Conservation (phyloP, 2,329 filamentous ascomycete species). For the Cryphonectria parasitica region DNA sequence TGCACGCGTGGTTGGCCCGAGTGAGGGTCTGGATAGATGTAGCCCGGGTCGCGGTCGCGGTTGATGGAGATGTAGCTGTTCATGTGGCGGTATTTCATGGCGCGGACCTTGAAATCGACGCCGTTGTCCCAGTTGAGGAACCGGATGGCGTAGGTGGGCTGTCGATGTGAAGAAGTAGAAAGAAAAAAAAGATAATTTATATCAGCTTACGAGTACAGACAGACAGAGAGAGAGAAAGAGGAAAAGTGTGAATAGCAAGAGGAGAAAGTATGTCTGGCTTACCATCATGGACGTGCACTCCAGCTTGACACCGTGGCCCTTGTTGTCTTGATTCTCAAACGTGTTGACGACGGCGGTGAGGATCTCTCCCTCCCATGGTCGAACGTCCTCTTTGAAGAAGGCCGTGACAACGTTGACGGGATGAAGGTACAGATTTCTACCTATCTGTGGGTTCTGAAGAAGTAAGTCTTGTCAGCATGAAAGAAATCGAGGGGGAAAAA, state of each 20-base stretch:
- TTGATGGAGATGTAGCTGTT: constrained; percentile 70
- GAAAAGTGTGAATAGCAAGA: not conserved
- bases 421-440: constrained; percentile 80
- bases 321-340: constrained; percentile 76
- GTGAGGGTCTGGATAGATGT: constrained; percentile 70
- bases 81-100: constrained; percentile 68
- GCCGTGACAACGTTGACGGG: constrained; percentile 66
- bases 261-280: not conserved
- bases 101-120: constrained; percentile 68
- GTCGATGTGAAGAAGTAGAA: not conserved
- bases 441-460: constrained; percentile 75
- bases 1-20: constrained; percentile 66
- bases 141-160: constrained; percentile 66
- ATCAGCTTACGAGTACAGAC: too few species aligned
- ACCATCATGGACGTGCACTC: constrained; percentile 70
- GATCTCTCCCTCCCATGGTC: constrained; percentile 70
- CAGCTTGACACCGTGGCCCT: constrained; percentile 78
- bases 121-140: constrained; percentile 68
- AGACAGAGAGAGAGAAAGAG: too few species aligned
- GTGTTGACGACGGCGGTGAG: constrained; percentile 76
- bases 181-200: not conserved
- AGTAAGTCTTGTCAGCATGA: not conserved
- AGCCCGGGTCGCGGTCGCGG: constrained; percentile 73
- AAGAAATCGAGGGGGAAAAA: not conserved
- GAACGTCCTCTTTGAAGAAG: constrained; percentile 67